Evolutionary conservation across 2,329 filamentous ascomycete genomes (phyloP), one percentile per base, ranked within the genome.

Genomic region (Neonectria magnoliae): DNA sequence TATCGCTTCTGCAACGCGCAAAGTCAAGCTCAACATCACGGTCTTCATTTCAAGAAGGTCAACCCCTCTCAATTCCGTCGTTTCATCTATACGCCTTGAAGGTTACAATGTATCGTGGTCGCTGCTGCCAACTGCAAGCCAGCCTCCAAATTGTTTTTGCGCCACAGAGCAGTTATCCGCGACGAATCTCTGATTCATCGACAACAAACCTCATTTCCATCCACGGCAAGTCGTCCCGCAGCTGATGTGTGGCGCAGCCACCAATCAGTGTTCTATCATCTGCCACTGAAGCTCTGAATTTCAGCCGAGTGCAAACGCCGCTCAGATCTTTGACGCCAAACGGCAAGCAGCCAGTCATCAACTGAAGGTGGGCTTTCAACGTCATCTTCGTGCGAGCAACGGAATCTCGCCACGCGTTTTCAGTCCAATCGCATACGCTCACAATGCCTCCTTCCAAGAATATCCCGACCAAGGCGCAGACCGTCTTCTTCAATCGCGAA

Each of bases 401-500:
- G 7, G 14, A 20, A 51, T 8, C 29, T 36, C 10, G 9, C 11
- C 8, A 9, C 22, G 18, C n/a, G 5, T 14, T 5, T 2, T 6
- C 33, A 25, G n/a, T 5, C 22, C 10, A 48, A 1, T 22, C 25
- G 20, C 60, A 8, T 27, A 13, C 6, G 22, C 9, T 29, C 31
- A 25, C 11, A 10, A 75, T 73, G 72, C n/a, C 73, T n/a, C 8
- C 44, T 42, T 1, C 44, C 27, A 42, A 47, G n/a, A 45, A 44
- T 10, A 31, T 20, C 0, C 18, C 55, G 1, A 63, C 71, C 22
- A 53, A 45, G 9, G 13, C n/a, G 0, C 48, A 57, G 3, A 71
- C 72, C 18, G 65, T 75, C 4, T 72, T 75, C 59, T 60, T 68
- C 27, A 71, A 68, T 57, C 70, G 68, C 54, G 61, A 74, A 42